phyloP scores from a whole-genome alignment of 352 stramenopile species.

The Phytopythium montanum region DNA sequence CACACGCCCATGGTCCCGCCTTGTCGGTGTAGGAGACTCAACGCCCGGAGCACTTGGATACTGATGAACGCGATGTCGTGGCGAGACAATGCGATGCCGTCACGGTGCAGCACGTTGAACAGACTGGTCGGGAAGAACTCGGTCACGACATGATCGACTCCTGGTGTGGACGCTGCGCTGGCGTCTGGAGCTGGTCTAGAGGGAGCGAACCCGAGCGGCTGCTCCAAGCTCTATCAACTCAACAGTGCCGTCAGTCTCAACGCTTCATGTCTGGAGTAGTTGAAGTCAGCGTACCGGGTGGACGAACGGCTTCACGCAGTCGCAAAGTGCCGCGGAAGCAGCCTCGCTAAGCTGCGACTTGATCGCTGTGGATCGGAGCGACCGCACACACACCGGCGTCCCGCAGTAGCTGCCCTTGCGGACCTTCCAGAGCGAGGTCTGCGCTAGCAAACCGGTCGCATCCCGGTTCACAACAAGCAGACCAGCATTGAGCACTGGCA shows the following conservation, averaged over 20 bases:
- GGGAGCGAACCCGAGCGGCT: conserved; percentile 37
- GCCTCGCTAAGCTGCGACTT: conserved; percentile 35
- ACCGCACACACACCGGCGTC: conserved; percentile 26
- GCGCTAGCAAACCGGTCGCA: conserved; percentile 15
- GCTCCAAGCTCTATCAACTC: conserved; percentile 32
- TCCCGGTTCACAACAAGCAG: background rate
- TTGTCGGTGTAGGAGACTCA: conserved; percentile 40
- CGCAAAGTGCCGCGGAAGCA: conserved; percentile 23
- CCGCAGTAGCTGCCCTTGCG: conserved; percentile 21
- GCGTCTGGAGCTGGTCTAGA: background rate
- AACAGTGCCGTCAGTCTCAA: background rate
- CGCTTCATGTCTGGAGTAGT: background rate
- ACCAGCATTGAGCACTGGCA: background rate
- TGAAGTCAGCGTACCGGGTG: conserved; percentile 30
- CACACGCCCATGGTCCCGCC: conserved; percentile 34
- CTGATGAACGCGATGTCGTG: conserved; percentile 46
- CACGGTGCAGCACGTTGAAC: conserved; percentile 50
- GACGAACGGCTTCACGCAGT: conserved; percentile 17
- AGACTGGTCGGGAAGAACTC: conserved; percentile 42
- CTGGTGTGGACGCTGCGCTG: background rate
- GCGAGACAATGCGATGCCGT: conserved; percentile 29
- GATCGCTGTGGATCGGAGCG: conserved; percentile 28
- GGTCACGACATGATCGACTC: conserved; percentile 29
- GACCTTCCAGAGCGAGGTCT: conserved; percentile 33
- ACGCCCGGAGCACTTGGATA: conserved; percentile 29